phyloP scores from a whole-genome alignment of 371 early-diverging fungal species.

The Quaeritorhiza haematococci region DNA sequence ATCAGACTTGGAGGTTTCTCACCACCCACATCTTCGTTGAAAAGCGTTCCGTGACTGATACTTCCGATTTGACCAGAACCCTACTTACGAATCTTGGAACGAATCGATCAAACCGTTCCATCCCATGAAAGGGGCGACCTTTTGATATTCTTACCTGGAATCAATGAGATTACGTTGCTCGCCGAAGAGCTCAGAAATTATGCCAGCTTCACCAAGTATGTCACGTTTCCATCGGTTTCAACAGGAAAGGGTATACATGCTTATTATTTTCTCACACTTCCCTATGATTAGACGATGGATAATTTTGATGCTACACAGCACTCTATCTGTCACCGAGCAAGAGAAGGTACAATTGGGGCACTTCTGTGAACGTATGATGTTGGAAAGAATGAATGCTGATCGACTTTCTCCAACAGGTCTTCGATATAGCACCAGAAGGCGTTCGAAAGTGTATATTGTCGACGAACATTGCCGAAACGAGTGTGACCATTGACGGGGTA shows the following conservation, averaged over 20 bases:
- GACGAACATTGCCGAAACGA: conserved; percentile 84
- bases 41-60: neutral
- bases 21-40: neutral
- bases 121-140: conserved; percentile 61
- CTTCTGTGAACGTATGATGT: conserved; percentile 11
- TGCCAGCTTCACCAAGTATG: conserved; percentile 29
- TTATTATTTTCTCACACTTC: neutral
- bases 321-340: conserved; percentile 74
- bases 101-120: conserved; percentile 58
- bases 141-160: conserved; percentile 64
- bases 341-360: conserved; percentile 76
- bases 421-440: conserved; percentile 39
- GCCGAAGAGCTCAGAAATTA: conserved; percentile 42
- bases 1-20: neutral
- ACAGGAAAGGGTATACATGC: conserved; percentile 5
- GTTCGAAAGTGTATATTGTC: conserved; percentile 73
- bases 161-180: conserved; percentile 58
- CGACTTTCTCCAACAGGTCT: conserved; percentile 22
- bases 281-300: conserved; percentile 49
- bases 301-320: conserved; percentile 75
- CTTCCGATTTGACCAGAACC: conserved; percentile 31
- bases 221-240: neutral
- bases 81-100: conserved; percentile 55
- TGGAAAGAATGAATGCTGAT: conserved; percentile 10
- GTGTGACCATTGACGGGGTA: conserved; percentile 71